Evolutionary conservation across 2,329 filamentous ascomycete genomes (phyloP).

Genomic region (Magnaporthales sp.): DNA sequence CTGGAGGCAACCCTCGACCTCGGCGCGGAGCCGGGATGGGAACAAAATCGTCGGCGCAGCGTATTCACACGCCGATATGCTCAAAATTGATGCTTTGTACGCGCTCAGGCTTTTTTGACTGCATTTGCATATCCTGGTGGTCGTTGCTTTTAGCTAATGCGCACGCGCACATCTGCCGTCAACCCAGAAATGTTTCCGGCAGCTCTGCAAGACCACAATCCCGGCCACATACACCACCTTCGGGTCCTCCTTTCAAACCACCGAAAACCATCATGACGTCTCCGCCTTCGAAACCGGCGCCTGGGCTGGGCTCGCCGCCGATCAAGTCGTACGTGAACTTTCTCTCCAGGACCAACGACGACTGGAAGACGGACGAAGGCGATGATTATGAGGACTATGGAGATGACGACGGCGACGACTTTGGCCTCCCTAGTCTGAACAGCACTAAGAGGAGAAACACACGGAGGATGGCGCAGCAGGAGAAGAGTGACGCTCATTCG

Average conservation of each 20-base stretch:
- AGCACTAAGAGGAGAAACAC: slow-evolving; percentile 73
- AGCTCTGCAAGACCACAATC: slow-evolving; percentile 59
- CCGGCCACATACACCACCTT: slow-evolving; percentile 68
- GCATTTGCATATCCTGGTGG: neutral
- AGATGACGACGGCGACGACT: slow-evolving; percentile 89
- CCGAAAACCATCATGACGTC: slow-evolving; percentile 47
- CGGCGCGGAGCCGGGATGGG: slow-evolving; percentile 50
- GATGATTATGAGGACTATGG: slow-evolving; percentile 71
- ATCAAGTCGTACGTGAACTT: slow-evolving; percentile 73
- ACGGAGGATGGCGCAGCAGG: slow-evolving; percentile 35
- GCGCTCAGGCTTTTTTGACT: slow-evolving; percentile 15
- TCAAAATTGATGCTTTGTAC: slow-evolving; percentile 78
- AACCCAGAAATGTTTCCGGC: slow-evolving; percentile 38
- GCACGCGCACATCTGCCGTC: neutral
- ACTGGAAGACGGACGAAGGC: slow-evolving; percentile 66
- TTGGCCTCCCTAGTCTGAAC: slow-evolving; percentile 84
- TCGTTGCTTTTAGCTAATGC: slow-evolving; percentile 14
- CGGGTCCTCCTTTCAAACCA: slow-evolving; percentile 44
- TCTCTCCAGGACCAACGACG: slow-evolving; percentile 70
- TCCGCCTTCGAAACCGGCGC: slow-evolving; percentile 40
- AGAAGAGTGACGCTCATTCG: slow-evolving; percentile 10
- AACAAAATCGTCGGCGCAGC: slow-evolving; percentile 71
- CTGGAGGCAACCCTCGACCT: slow-evolving; percentile 54
- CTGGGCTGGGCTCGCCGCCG: slow-evolving; percentile 51
- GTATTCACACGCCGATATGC: slow-evolving; percentile 92